These are phyloP conservation scores for Aspergillus wentii DNA, from an alignment of 495 filamentous ascomycete species.

Conservation along the genomic window DNA sequence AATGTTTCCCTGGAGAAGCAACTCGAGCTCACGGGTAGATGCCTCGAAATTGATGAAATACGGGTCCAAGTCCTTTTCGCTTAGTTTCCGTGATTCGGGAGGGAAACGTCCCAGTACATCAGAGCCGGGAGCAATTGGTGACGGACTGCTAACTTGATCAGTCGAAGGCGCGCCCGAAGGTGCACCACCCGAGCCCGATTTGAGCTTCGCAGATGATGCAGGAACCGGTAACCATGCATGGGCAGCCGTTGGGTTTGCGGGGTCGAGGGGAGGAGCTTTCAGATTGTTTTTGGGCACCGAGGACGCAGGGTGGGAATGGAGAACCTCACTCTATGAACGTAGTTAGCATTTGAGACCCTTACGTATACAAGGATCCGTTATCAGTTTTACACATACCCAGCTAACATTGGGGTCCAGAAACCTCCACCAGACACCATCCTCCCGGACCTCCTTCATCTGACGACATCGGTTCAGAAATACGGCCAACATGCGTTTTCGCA, in stretches of 20 bases:
- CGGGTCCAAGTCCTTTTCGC: constrained; percentile 87
- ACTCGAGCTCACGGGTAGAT: constrained; percentile 81
- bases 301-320: constrained; percentile 82
- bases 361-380: not conserved
- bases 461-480: constrained; percentile 93
- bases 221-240: constrained; percentile 87
- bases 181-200: constrained; percentile 45
- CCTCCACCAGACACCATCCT: constrained; percentile 95
- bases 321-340: constrained; percentile 71
- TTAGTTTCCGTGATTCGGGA: constrained; percentile 65
- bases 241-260: constrained; percentile 83
- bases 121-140: constrained; percentile 55
- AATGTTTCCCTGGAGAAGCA: constrained; percentile 81
- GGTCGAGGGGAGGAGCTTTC: constrained; percentile 87
- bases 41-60: constrained; percentile 92
- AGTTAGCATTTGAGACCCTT: constrained; percentile 23
- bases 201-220: constrained; percentile 78
- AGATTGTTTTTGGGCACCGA: constrained; percentile 91
- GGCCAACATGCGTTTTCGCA: constrained; percentile 90
- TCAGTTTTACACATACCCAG: constrained; percentile 62
- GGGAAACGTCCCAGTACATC: constrained; percentile 79
- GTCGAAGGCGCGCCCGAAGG: constrained; percentile 49
- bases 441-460: constrained; percentile 85
- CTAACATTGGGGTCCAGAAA: constrained; percentile 97
- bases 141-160: constrained; percentile 38